phyloP scores from a whole-genome alignment of 1,284 basidiomycete genomes.

The Ganoderma sinense region DNA sequence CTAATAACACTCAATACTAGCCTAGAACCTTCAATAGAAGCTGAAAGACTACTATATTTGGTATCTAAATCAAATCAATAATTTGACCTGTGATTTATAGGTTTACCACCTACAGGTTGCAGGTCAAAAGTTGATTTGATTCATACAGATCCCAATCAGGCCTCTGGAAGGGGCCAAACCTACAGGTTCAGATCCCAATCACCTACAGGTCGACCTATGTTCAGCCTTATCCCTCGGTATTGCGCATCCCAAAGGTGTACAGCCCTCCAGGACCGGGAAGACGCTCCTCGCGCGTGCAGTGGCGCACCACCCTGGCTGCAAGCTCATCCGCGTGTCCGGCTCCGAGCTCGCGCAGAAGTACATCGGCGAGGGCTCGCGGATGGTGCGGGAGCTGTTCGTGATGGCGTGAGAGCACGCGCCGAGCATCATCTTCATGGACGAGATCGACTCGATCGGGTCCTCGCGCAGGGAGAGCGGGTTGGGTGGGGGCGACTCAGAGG shows the following conservation, averaged over 20 bases:
- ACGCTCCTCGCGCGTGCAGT: constrained; percentile 93
- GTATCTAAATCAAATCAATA: too few relatives aligned
- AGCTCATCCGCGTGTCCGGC: constrained; percentile 96
- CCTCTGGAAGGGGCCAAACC: too few relatives aligned
- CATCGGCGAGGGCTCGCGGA: constrained; percentile 95
- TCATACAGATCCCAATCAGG: too few relatives aligned
- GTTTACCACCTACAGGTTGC: too few relatives aligned
- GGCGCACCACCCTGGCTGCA: constrained; percentile 98
- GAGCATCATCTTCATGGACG: constrained; percentile 99
- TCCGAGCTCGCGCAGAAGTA: constrained; percentile 98
- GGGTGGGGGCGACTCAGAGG: constrained; percentile 94
- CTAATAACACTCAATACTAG: too few relatives aligned
- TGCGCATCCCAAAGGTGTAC: constrained; percentile 98
- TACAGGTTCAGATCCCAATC: too few relatives aligned
- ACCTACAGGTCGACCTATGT: too few relatives aligned
- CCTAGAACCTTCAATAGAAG: too few relatives aligned
- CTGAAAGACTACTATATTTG: too few relatives aligned
- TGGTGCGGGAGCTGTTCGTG: constrained; percentile 98
- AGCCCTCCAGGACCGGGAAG: constrained; percentile 99
- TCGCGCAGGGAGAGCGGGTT: constrained; percentile 91
- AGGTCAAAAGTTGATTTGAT: too few relatives aligned
- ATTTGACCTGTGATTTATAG: too few relatives aligned
- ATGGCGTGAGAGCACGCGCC: constrained; percentile 99
- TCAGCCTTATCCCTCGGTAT: constrained; percentile 96
- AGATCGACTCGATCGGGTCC: constrained; percentile 98